phyloP scores from a whole-genome alignment of 1,284 basidiomycete genomes.

The Malassezia psittaci region DNA sequence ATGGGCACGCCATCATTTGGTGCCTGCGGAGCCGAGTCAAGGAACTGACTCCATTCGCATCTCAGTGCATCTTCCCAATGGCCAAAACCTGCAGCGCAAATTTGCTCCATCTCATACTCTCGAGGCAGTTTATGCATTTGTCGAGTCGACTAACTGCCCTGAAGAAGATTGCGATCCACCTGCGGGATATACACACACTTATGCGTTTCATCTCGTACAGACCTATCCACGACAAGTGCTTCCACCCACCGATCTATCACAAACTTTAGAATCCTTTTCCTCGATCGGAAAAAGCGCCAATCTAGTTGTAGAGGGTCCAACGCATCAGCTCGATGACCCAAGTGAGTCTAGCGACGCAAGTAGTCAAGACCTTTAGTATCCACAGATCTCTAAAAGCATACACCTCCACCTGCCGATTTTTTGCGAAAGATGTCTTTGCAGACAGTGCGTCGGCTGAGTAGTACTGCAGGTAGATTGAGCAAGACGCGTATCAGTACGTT shows the following conservation, averaged over 20 bases:
- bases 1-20: conserved; percentile 28
- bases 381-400: not conserved
- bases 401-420: not conserved
- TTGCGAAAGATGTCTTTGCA: not conserved
- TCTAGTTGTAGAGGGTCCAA: conserved; percentile 30
- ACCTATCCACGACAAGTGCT: conserved; percentile 28
- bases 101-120: conserved; percentile 22
- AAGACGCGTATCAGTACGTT: conserved; percentile 8
- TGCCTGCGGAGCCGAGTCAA: conserved; percentile 22
- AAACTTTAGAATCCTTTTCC: conserved; percentile 20
- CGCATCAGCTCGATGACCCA: conserved; percentile 7
- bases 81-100: conserved; percentile 23
- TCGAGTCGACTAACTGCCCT: conserved; percentile 20
- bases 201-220: conserved; percentile 32
- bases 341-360: conserved; percentile 1
- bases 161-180: not conserved
- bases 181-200: conserved; percentile 22
- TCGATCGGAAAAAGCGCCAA: conserved; percentile 27
- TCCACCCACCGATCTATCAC: not conserved
- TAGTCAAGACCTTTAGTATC: not conserved
- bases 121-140: conserved; percentile 28
- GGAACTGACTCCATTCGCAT: conserved; percentile 15
- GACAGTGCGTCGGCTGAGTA: not conserved
- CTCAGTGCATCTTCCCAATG: conserved; percentile 33
- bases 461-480: not conserved